Evolutionary conservation across 306 rosid genomes (phyloP), one percentile per base, ranked within the genome.

Genomic region (Lathyrus tuberosus): DNA sequence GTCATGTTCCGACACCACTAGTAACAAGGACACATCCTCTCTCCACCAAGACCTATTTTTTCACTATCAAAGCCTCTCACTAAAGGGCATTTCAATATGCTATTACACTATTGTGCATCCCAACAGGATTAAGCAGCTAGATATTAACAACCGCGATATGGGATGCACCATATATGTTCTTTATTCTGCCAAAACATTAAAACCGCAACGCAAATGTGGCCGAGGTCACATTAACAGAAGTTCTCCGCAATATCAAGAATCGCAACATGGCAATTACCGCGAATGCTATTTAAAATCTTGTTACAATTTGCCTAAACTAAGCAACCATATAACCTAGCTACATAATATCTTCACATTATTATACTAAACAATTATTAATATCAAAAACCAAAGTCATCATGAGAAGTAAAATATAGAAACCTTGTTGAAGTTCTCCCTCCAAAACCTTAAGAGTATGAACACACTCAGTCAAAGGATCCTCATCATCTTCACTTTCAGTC

Each of bases 351-450:
- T 6, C 17, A 13, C 49, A 44, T 44, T 44, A 44, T 44, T 43
- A 43, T 13, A 13, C 15, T 5, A 14, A 2, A 44, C 9, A 16
- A 16, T 8, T 9, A 16, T 40, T 20, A 17, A 17, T 17, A 8
- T 51, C 2, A 53, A 22, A 53, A 53, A 1, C 15, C 33, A 22
- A 52, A 53, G 33, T 11, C 22, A 10, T 35, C 3, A 35, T 10
- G 15, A 22, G 7, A 53, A 53, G 4, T 5, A 70, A 48, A 46
- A 65, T 15, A 42, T 72, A 69, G 79, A 41, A 82, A 93, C 98
- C 98, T 82, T 78, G 73, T 72, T 80, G 82, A 57, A 93, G 91
- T 14, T 93, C 93, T 24, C 85, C 85, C 75, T 86, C 91, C 54
- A 72, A 81, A 68, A 87, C 80, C 81, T 84, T 88, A 64, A 93